A percentile compares a stretch with the other conserved stretches of the same genome.
Conservation (phyloP, 768 basidiomycete genomes). For the Mrakia hoshinonis region DNA sequence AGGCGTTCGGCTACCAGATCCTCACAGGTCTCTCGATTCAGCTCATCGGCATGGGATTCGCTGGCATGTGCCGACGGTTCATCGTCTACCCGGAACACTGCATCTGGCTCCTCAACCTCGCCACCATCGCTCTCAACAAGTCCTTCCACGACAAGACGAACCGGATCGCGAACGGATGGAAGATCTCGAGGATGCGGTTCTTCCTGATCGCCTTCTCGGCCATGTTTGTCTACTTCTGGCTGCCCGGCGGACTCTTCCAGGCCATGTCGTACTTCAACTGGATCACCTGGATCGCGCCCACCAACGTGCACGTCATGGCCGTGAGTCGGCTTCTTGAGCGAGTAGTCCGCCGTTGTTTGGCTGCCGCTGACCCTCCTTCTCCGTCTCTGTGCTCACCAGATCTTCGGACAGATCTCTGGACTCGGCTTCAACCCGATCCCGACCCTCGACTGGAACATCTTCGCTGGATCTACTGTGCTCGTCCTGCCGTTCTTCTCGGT, state of each 20-base stretch:
- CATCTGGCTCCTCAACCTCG: constrained; percentile 38
- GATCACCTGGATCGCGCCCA: constrained; percentile 44
- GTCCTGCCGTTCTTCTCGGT: constrained; percentile 40
- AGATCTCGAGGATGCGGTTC: constrained; percentile 29
- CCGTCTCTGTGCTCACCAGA: not conserved
- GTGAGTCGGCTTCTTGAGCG: no score
- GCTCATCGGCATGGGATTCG: constrained; percentile 34
- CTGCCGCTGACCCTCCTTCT: not conserved
- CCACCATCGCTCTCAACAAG: constrained; percentile 38
- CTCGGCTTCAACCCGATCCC: constrained; percentile 43
- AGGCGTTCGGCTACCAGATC: constrained; percentile 32
- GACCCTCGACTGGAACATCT: constrained; percentile 36
- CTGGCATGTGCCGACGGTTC: constrained; percentile 32
- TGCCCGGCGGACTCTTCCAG: constrained; percentile 37
- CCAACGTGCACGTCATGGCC: constrained; percentile 39
- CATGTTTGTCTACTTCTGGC: constrained; percentile 37
- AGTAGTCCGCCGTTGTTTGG: constrained; percentile 32
- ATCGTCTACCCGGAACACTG: constrained; percentile 33
- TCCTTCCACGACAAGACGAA: constrained; percentile 31
- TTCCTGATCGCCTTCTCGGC: constrained; percentile 30
- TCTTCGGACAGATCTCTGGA: constrained; percentile 24
- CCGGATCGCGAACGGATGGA: constrained; percentile 35
- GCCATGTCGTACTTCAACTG: constrained; percentile 32
- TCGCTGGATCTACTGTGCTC: constrained; percentile 30
- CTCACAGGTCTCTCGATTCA: constrained; percentile 28